Conservation (phyloP, 352 stramenopile species). For the Phytophthora pini region DNA sequence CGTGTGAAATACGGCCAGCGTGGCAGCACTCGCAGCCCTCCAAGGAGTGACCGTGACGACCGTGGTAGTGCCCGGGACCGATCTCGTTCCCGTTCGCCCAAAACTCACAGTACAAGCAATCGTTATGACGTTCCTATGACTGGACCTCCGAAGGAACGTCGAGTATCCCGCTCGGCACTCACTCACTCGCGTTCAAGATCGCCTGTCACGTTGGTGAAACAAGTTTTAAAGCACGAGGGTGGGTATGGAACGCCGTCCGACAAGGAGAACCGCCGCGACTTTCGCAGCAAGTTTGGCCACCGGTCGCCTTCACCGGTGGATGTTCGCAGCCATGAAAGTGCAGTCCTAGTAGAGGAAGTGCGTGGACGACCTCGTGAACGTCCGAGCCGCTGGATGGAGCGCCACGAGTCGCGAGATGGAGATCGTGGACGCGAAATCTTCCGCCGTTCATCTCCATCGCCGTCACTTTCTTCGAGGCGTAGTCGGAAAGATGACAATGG, state of each 20-base stretch:
- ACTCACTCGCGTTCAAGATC: slow-evolving; percentile 42
- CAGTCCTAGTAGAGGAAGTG: slow-evolving; percentile 30
- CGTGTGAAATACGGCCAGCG: slow-evolving; percentile 40
- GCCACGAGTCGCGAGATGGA: slow-evolving; percentile 24
- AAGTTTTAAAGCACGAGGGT: slow-evolving; percentile 17
- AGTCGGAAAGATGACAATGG: slow-evolving; percentile 30
- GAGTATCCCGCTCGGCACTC: background rate
- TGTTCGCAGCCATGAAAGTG: slow-evolving; percentile 22
- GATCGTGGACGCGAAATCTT: slow-evolving; percentile 17
- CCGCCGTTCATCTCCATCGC: slow-evolving; percentile 18
- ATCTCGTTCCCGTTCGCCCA: slow-evolving; percentile 45
- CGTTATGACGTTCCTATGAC: slow-evolving; percentile 14
- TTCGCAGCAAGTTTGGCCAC: slow-evolving; percentile 27
- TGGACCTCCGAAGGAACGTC: slow-evolving; percentile 25
- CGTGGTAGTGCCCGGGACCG: slow-evolving; percentile 28
- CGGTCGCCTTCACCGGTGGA: slow-evolving; percentile 31
- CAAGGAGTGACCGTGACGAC: slow-evolving; percentile 34
- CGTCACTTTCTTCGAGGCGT: slow-evolving; percentile 31
- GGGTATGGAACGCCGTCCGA: slow-evolving; percentile 27
- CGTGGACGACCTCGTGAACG: slow-evolving; percentile 43
- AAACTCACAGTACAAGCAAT: slow-evolving; percentile 12
- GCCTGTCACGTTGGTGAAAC: slow-evolving; percentile 28
- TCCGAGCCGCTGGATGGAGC: slow-evolving; percentile 29
- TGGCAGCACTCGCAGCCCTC: slow-evolving; percentile 27
- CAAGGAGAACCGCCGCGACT: slow-evolving; percentile 41